Evolutionary conservation across 352 stramenopile genomes (phyloP).

Genomic region (Pythium scleroteichum): DNA sequence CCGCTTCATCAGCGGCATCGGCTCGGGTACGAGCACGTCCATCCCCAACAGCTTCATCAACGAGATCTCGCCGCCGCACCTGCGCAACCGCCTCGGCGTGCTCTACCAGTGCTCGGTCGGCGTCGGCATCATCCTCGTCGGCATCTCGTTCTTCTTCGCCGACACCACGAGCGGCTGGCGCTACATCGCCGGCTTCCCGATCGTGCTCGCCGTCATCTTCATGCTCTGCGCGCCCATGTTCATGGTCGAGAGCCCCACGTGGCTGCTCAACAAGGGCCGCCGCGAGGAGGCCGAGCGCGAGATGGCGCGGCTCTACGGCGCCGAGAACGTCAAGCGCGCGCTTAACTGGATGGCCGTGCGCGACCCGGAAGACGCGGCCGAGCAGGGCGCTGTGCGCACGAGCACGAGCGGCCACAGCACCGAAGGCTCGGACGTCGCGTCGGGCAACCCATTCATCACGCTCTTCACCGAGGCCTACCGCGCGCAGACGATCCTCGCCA

Average conservation of each 20-base stretch:
- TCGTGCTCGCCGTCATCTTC: conserved; percentile 52
- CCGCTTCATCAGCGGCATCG: conserved; percentile 49
- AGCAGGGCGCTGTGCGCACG: not conserved
- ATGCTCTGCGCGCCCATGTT: conserved; percentile 30
- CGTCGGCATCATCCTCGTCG: conserved; percentile 46
- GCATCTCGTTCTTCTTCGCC: conserved; percentile 54
- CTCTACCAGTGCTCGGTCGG: conserved; percentile 45
- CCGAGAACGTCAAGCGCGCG: conserved; percentile 22
- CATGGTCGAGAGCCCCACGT: conserved; percentile 33
- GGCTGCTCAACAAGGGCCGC: conserved; percentile 37
- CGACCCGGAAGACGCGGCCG: conserved; percentile 15
- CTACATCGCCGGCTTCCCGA: conserved; percentile 50
- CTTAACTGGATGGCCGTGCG: conserved; percentile 23
- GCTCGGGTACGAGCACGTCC: conserved; percentile 36
- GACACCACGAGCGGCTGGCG: conserved; percentile 52
- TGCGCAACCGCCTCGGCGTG: conserved; percentile 36
- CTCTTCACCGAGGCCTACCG: conserved; percentile 31
- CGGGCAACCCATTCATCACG: conserved; percentile 7
- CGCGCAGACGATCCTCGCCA: conserved; percentile 45
- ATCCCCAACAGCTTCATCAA: conserved; percentile 32
- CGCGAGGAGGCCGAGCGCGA: conserved; percentile 24
- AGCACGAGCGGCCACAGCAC: conserved; percentile 4
- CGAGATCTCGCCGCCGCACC: conserved; percentile 32
- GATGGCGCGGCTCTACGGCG: conserved; percentile 27
- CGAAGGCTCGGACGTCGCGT: not conserved